Percentiles rank a stretch among this genome's conserved stretches.
Evolutionary conservation across 116 monocot genomes (phyloP).

Genomic region (Trichopus zeylanicus): DNA sequence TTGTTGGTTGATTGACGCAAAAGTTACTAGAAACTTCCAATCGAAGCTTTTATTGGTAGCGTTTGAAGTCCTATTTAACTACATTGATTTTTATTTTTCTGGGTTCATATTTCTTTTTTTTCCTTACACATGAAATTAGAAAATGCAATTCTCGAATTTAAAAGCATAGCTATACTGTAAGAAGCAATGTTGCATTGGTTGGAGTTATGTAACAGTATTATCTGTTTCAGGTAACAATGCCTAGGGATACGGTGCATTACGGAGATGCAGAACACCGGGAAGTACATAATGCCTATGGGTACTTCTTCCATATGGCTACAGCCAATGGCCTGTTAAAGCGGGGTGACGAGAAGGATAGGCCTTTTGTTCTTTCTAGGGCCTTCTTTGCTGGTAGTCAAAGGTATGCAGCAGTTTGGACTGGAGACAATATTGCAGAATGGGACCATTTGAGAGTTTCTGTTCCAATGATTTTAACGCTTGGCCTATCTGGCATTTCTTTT

Average conservation of each 20-base stretch:
- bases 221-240: slow-evolving; percentile 70
- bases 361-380: slow-evolving; percentile 93
- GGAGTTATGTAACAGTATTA: background rate
- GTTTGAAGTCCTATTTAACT: too few relatives aligned
- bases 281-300: slow-evolving; percentile 93
- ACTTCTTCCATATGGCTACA: slow-evolving; percentile 95
- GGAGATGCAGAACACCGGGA: slow-evolving; percentile 86
- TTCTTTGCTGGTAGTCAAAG: slow-evolving; percentile 98
- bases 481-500: slow-evolving; percentile 84
- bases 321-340: slow-evolving; percentile 81
- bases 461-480: slow-evolving; percentile 89
- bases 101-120: too few relatives aligned
- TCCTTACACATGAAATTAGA: too few relatives aligned
- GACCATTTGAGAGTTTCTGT: slow-evolving; percentile 88
- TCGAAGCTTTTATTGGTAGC: too few relatives aligned
- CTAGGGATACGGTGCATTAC: slow-evolving; percentile 87
- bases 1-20: too few relatives aligned
- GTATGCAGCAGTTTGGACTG: slow-evolving; percentile 95
- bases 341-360: slow-evolving; percentile 74
- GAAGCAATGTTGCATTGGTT: too few relatives aligned
- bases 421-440: slow-evolving; percentile 96
- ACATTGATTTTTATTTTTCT: too few relatives aligned
- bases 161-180: too few relatives aligned
- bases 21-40: too few relatives aligned
- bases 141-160: too few relatives aligned